Evolutionary conservation across 257 asterid species (phyloP).

Genomic region (Catharanthus roseus): DNA sequence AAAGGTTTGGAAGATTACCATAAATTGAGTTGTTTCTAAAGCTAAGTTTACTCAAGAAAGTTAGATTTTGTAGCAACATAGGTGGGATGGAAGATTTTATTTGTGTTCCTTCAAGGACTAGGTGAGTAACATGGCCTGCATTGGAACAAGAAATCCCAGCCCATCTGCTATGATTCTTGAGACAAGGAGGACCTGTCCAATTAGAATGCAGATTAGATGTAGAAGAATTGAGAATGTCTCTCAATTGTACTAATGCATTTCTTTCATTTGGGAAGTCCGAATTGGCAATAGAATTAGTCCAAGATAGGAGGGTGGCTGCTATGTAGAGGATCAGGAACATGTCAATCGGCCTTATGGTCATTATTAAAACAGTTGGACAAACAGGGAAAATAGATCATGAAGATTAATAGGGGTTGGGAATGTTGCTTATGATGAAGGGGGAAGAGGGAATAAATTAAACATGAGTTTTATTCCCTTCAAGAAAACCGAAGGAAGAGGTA

Average conservation of each 20-base stretch:
- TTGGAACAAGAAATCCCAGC: conserved; percentile 49
- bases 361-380: background rate
- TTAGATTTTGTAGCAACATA: conserved; percentile 35
- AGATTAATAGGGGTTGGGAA: background rate
- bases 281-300: background rate
- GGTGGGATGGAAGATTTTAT: conserved; percentile 46
- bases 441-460: too few species aligned
- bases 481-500: too few species aligned
- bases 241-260: conserved; percentile 45
- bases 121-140: conserved; percentile 40
- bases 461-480: too few species aligned
- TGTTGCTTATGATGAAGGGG: too few species aligned
- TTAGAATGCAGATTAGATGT: conserved; percentile 41
- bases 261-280: conserved; percentile 46
- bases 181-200: conserved; percentile 83
- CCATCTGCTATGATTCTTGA: conserved; percentile 49
- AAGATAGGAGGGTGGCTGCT: background rate
- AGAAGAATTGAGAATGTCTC: conserved; percentile 50
- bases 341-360: background rate
- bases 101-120: conserved; percentile 48
- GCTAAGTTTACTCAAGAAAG: conserved; percentile 48
- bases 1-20: conserved; percentile 51
- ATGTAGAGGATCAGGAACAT: background rate
- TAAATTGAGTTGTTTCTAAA: conserved; percentile 46
- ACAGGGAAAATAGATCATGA: background rate